phyloP scores from a whole-genome alignment of 768 basidiomycete genomes.

The Leucocoprinus birnbaumii region DNA sequence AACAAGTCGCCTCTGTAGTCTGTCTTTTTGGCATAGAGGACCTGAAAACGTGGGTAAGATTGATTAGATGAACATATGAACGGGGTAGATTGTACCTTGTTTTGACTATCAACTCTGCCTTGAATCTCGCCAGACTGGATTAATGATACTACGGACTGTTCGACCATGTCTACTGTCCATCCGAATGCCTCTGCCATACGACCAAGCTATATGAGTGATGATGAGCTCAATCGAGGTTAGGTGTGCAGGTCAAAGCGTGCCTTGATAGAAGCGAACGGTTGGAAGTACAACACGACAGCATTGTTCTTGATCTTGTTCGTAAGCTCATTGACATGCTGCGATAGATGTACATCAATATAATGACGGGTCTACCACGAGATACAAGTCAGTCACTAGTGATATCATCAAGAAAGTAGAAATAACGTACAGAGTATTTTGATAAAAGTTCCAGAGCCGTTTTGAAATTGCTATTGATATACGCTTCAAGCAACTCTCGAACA shows the following conservation, averaged over 20 bases:
- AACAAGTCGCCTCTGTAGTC: slow-evolving; percentile 80
- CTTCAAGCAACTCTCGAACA: slow-evolving; percentile 79
- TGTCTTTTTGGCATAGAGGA: slow-evolving; percentile 75
- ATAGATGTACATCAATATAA: slow-evolving; percentile 74
- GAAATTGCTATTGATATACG: slow-evolving; percentile 87
- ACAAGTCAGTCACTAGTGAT: too few relatives aligned
- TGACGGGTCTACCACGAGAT: slow-evolving; percentile 62
- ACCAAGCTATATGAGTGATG: slow-evolving; percentile 41
- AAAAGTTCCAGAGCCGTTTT: slow-evolving; percentile 77
- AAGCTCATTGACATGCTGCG: slow-evolving; percentile 62
- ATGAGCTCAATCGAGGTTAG: too few relatives aligned
- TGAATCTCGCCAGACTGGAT: slow-evolving; percentile 78
- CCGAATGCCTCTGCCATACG: slow-evolving; percentile 89
- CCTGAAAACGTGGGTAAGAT: slow-evolving; percentile 39
- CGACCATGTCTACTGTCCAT: slow-evolving; percentile 68
- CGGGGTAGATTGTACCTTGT: slow-evolving; percentile 52
- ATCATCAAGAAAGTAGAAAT: background rate
- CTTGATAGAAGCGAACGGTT: slow-evolving; percentile 81
- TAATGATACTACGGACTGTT: slow-evolving; percentile 69
- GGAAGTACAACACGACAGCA: slow-evolving; percentile 85
- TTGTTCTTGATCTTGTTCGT: slow-evolving; percentile 70
- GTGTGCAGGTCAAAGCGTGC: background rate
- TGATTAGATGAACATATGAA: background rate
- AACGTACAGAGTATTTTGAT: slow-evolving; percentile 62
- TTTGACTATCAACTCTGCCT: slow-evolving; percentile 85